These are phyloP conservation scores for Ophiocordyceps unilateralis DNA, from an alignment of 2,329 filamentous ascomycete species.

Conservation along the genomic window DNA sequence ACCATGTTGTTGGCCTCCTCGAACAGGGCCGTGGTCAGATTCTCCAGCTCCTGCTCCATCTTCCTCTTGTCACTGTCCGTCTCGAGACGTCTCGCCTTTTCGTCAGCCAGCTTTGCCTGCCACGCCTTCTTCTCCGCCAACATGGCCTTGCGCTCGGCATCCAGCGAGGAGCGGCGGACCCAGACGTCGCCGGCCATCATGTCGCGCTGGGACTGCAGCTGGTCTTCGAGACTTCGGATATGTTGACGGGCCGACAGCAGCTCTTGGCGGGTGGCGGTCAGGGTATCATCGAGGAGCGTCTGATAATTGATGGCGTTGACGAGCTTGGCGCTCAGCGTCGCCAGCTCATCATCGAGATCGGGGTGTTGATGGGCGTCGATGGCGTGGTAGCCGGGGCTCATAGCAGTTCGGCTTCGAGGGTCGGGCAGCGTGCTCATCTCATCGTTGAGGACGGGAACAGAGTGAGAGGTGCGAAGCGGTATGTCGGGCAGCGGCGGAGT, in stretches of 20 bases:
- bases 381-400: conserved; percentile 23
- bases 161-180: conserved; percentile 57
- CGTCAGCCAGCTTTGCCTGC: conserved; percentile 41
- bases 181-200: conserved; percentile 59
- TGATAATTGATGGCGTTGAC: conserved; percentile 97
- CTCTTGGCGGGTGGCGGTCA: conserved; percentile 70
- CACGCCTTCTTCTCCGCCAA: conserved; percentile 42
- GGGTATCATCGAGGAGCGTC: conserved; percentile 74
- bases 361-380: conserved; percentile 27
- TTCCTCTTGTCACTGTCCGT: conserved; percentile 67
- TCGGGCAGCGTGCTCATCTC: conserved; percentile 55
- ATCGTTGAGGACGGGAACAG: conserved; percentile 27
- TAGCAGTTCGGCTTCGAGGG: conserved; percentile 33
- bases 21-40: conserved; percentile 80
- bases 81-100: conserved; percentile 44
- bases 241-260: conserved; percentile 54
- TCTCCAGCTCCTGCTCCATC: conserved; percentile 86
- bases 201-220: conserved; percentile 50
- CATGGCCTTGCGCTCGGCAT: conserved; percentile 49
- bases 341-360: conserved; percentile 56
- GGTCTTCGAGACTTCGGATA: conserved; percentile 48
- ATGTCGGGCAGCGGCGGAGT: conserved; percentile 20
- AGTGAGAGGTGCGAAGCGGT: conserved; percentile 18
- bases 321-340: conserved; percentile 82
- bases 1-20: conserved; percentile 99